Evolutionary conservation across 306 rosid genomes (phyloP), one percentile per base, ranked within the genome.

Genomic region (Quercus parvula): DNA sequence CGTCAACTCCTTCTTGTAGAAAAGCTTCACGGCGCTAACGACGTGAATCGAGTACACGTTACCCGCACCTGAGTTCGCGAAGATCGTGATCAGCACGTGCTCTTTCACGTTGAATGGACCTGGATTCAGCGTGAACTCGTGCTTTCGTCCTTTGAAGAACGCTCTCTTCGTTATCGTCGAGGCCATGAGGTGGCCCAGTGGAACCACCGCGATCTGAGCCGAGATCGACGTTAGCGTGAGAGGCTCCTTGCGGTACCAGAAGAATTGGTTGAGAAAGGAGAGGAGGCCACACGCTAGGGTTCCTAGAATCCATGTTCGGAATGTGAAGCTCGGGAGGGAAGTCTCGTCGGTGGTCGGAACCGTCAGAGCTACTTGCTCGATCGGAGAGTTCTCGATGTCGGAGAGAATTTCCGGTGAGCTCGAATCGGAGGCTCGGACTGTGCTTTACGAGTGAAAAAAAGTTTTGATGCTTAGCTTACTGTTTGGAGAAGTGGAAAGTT

Each of bases 11-110:
- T 76, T 84, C 67, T 80, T 77, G 78, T 86, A 88, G n/a, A 88
- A 88, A 0, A 88, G 30, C 83, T 81, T 86, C 28, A 86, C 71
- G 17, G 88, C 79, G 73, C 81, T 88, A 51, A 84, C 86, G 1
- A 86, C 70, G 56, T 84, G 88, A 58, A 94, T 90, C 64, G 99
- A 97, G 76, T 94, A 94, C 30, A 94, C 99, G 7, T 88, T 86
- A 56, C 97, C 97, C 1, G 99, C 99, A 10, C 99, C 99, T 0
- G 99, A 94, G 82, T 92, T 94, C 28, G 99, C 97, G 20, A 94
- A 94, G 74, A 94, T 94, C 9, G 99, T 94, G 68, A 94, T 91
- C 11, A 94, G 91, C 44, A 94, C 99, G 77, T 94, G 99, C 20
- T 94, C 99, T 15, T 94, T 94, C 27, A 94, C 91, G 24, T 94